Evolutionary conservation across 768 basidiomycete species (phyloP).

Genomic region (Pleurotus cornucopiae): DNA sequence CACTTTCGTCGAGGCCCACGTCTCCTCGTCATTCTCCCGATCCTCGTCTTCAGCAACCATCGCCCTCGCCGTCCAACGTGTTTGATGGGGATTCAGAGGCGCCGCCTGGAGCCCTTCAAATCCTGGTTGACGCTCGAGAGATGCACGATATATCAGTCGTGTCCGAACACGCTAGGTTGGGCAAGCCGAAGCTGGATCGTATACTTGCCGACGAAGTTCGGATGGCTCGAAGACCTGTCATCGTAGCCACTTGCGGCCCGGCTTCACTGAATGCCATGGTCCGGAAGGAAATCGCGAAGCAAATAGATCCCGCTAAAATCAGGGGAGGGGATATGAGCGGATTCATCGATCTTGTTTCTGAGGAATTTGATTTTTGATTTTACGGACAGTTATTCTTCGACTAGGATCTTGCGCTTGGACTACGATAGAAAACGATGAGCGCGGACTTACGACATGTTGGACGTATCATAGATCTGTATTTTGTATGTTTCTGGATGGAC

Average conservation of each 20-base stretch:
- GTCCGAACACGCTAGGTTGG: slow-evolving; percentile 59
- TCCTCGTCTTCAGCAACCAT: not conserved
- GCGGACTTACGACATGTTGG: too few species aligned
- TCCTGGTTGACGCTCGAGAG: slow-evolving; percentile 51
- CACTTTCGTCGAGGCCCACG: not conserved
- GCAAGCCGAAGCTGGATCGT: slow-evolving; percentile 60
- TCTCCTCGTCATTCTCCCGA: not conserved
- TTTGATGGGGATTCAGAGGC: not conserved
- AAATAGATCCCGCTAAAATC: slow-evolving; percentile 53
- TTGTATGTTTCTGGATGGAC: not conserved
- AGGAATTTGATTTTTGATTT: slow-evolving; percentile 61
- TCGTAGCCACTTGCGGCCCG: slow-evolving; percentile 80
- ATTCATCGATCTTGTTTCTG: slow-evolving; percentile 56
- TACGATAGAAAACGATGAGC: too few species aligned
- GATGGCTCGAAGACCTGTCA: slow-evolving; percentile 45
- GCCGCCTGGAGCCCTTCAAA: not conserved
- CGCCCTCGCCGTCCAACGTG: not conserved
- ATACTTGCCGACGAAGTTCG: slow-evolving; percentile 66
- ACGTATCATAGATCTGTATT: too few species aligned
- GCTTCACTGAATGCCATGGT: slow-evolving; percentile 65
- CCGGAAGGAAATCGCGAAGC: slow-evolving; percentile 56
- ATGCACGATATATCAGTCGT: slow-evolving; percentile 53
- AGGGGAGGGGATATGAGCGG: slow-evolving; percentile 55
- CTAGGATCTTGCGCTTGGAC: too few species aligned
- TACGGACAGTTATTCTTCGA: too few species aligned